Evolutionary conservation across 2,329 filamentous ascomycete species (phyloP).

Genomic region (Fusarium tanahbumbuense): DNA sequence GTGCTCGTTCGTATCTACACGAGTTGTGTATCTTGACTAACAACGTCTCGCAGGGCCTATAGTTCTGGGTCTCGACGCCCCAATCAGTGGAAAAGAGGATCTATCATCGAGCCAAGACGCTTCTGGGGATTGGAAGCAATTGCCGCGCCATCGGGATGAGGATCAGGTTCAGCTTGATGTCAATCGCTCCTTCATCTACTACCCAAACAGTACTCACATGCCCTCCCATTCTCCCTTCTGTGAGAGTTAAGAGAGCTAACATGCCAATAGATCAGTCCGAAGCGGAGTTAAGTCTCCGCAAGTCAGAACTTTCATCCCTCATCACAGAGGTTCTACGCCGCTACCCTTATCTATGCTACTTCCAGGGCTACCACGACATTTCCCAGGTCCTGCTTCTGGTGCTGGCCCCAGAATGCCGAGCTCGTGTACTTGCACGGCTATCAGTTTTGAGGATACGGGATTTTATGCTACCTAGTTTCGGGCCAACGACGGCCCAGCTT

Average conservation of each 20-base stretch:
- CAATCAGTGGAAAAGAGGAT: slow-evolving; percentile 29
- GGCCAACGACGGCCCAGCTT: slow-evolving; percentile 86
- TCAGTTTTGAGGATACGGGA: slow-evolving; percentile 92
- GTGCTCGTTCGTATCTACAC: slow-evolving; percentile 51
- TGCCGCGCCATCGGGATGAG: slow-evolving; percentile 86
- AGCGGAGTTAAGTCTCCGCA: slow-evolving; percentile 75
- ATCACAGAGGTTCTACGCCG: slow-evolving; percentile 84
- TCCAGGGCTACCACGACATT: slow-evolving; percentile 99
- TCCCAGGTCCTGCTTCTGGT: slow-evolving; percentile 95
- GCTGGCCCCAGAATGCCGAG: slow-evolving; percentile 71
- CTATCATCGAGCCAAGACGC: slow-evolving; percentile 23
- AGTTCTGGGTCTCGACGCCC: slow-evolving; percentile 59
- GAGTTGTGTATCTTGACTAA: slow-evolving; percentile 24
- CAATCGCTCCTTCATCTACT: slow-evolving; percentile 96
- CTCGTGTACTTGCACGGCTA: slow-evolving; percentile 78
- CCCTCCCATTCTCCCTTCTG: neutral
- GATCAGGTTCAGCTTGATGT: slow-evolving; percentile 93
- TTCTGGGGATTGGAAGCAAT: slow-evolving; percentile 63
- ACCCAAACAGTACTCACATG: slow-evolving; percentile 74
- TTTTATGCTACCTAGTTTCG: slow-evolving; percentile 93
- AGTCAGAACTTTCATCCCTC: slow-evolving; percentile 79
- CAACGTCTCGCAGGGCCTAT: slow-evolving; percentile 66
- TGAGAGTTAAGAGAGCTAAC: slow-evolving; percentile 17
- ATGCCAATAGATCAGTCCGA: slow-evolving; percentile 70
- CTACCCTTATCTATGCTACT: slow-evolving; percentile 89